Evolutionary conservation across 306 rosid genomes (phyloP).

Genomic region (Vigna unguiculata): DNA sequence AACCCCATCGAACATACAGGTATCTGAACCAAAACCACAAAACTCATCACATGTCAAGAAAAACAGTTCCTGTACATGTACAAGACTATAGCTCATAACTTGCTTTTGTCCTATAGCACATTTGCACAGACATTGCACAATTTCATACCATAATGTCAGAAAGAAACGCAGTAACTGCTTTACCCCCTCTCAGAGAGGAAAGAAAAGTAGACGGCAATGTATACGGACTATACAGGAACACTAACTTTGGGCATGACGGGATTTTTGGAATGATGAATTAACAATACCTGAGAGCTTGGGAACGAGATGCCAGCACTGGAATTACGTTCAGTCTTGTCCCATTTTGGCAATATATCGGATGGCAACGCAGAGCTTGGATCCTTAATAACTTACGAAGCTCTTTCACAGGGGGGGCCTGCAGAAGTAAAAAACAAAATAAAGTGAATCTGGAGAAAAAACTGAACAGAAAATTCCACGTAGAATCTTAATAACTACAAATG

Average conservation of each 20-base stretch:
- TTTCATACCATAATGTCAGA: slow-evolving; percentile 29
- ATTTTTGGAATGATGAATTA: slow-evolving; percentile 19
- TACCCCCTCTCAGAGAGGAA: slow-evolving; percentile 8
- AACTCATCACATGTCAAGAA: slow-evolving; percentile 34
- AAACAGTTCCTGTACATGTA: slow-evolving; percentile 4
- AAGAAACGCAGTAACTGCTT: slow-evolving; percentile 16
- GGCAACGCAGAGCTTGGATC: slow-evolving; percentile 98
- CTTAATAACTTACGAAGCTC: slow-evolving; percentile 87
- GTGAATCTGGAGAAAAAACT: slow-evolving; percentile 22
- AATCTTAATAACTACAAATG: slow-evolving; percentile 25
- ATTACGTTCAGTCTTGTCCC: slow-evolving; percentile 87
- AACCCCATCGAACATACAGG: slow-evolving; percentile 94
- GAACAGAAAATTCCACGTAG: slow-evolving; percentile 21
- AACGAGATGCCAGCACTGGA: slow-evolving; percentile 97
- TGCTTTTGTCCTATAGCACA: slow-evolving; percentile 19
- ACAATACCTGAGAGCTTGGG: slow-evolving; percentile 94
- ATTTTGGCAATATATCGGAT: slow-evolving; percentile 88
- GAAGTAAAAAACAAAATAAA: slow-evolving; percentile 7
- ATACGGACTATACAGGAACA: slow-evolving; percentile 20
- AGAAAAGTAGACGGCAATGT: not conserved
- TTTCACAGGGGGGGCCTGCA: slow-evolving; percentile 84
- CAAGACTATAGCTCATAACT: slow-evolving; percentile 21
- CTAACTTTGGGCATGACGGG: not conserved
- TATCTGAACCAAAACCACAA: slow-evolving; percentile 65
- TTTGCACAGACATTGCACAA: slow-evolving; percentile 23